Base-by-base conservation (phyloP, 2,329 filamentous ascomycete genomes). In the Ampelomyces quisqualis region DNA sequence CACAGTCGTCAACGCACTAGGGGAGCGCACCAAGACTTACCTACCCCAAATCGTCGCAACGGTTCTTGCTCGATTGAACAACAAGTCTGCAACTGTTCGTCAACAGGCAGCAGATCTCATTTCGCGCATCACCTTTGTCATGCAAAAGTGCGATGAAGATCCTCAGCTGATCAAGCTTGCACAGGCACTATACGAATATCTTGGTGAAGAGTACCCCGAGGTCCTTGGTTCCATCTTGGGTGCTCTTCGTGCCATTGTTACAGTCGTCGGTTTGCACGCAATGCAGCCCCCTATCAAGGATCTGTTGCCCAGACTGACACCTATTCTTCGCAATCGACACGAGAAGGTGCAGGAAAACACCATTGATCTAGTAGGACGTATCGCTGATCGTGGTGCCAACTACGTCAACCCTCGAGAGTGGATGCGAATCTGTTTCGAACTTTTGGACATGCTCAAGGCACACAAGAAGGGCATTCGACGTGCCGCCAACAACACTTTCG, bases 271-370 rank as follows among this genome's bases (percentile, higher is more conserved):
- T 72, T 96, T 98, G 73, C 86, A 88, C 59, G 89, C 94, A 70
- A 97, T 97, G 91, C 90, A 97, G 62, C 93, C 93, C 10, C 91
- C 93, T 2, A 97, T 98, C 74, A 91, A 91, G 67, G 94, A 98
- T 65, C 78, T 98, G 20, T 80, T 98, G 7, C 93, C 93, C 11
- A 88, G 93, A 27, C 81, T 98, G 22, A 98, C 93, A 1, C 93
- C 93, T n/a, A 98, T 98, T 67, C 78, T 98, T 38, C 88, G 93
- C 65, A 98, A 98, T 72, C 86, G 93, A 51, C 93, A 98, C 73
- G 93, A 98, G 66, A 98, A 98, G 72, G 94, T 98, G 29, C 93
- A 98, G 68, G 93, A 98, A 64, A 98, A 98, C 70, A 97, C 93
- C 0, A 97, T 98, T 58, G 93, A 98, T 67, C 79, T 98, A 2